Base-by-base conservation (phyloP, 2,329 filamentous ascomycete genomes). In the Stagonosporopsis chrysanthemi region DNA sequence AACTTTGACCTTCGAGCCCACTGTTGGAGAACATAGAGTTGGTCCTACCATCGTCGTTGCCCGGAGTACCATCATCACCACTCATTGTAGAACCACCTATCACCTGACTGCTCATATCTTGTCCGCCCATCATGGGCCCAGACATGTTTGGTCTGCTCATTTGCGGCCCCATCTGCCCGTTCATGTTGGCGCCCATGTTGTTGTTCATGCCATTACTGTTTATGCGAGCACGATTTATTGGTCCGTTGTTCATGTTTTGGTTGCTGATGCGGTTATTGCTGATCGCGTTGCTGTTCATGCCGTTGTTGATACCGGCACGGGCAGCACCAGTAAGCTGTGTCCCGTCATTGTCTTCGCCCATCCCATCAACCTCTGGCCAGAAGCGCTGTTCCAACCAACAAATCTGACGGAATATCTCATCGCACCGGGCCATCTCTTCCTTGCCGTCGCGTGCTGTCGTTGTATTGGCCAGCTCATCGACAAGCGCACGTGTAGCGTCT, bases 321-420 rank as follows among this genome's bases (percentile, higher is more conserved):
- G 62, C 31, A 8, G 63, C 56, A 14, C 61, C 64, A n/a, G 60
- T 62, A 12, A 74, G 53, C 12, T 68, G 60, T 6, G 69, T 62
- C 23, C 63, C 69, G 39, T 79, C 78, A 40, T 78, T 73, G 47
- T 78, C 77, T 58, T 82, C 78, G 19, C 80, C 80, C 78, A 81
- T 81, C 50, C 79, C 79, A 47, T 81, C 76, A 39, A 82, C 79
- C 39, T 80, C 77, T 0, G 80, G 80, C 80, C 80, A 82, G 62
- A 81, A 80, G 40, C 78, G 76, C 61, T 81, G 77, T 68, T 79
- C 80, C 2, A 82, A 69, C 75, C 78, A 82, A 56, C 80, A 76
- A 12, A 80, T 79, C 54, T 82, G 80, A 24, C 74, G 73, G 65
- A 81, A 82, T 14, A 80, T 76, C 40, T 79, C 74, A 60, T 82